Percentiles rank a stretch among this genome's conserved stretches.
These are phyloP conservation scores for Globisporangium takayamanum DNA, from an alignment of 352 stramenopile genomes.

Conservation along the genomic window DNA sequence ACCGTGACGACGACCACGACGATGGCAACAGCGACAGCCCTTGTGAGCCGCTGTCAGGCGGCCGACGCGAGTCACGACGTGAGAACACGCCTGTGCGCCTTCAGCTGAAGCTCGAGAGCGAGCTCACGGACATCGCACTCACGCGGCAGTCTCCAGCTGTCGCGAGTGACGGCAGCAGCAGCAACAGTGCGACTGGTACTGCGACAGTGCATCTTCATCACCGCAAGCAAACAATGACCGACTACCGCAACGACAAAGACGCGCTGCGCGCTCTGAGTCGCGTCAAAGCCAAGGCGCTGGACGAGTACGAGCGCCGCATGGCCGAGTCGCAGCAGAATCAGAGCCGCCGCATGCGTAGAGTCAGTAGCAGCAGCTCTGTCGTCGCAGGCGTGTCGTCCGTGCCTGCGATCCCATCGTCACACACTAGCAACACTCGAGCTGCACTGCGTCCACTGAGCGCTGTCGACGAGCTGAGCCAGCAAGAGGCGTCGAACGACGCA, in stretches of 20 bases:
- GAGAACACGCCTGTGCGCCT: no score
- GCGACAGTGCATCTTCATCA: no score
- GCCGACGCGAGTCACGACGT: no score
- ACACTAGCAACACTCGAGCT: neutral
- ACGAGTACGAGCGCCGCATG: constrained; percentile 25
- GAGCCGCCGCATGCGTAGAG: neutral
- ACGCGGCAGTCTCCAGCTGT: neutral
- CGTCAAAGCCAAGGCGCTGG: constrained; percentile 33
- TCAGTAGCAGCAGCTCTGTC: neutral
- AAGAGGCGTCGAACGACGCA: constrained; percentile 59
- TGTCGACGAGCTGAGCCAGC: constrained; percentile 33
- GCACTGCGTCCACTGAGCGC: constrained; percentile 3
- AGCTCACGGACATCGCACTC: no score
- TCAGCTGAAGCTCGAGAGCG: neutral
- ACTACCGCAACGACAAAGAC: constrained; percentile 15
- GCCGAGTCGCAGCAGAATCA: constrained; percentile 7
- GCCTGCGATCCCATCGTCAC: no score
- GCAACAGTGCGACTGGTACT: no score
- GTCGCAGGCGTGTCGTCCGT: no score
- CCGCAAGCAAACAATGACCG: no score
- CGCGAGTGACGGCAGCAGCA: neutral
- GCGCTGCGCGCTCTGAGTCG: constrained; percentile 22
- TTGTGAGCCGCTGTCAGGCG: no score
- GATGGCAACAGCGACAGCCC: no score
- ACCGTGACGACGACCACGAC: no score